Evolutionary conservation across 177 flowering plant species (phyloP).

Genomic region (Tripterygium wilfordii): DNA sequence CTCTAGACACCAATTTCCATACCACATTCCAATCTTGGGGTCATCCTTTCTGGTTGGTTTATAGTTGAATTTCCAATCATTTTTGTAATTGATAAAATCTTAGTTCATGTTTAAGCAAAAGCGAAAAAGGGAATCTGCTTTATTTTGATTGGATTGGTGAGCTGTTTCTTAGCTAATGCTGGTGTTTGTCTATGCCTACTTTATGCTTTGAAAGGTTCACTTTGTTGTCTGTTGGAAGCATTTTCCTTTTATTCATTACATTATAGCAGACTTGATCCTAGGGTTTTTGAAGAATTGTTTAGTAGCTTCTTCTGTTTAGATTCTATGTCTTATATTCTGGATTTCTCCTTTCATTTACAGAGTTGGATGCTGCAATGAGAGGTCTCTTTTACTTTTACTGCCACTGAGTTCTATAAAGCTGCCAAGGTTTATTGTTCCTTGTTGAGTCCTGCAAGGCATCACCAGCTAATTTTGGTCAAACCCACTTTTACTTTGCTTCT

Average conservation of each 20-base stretch:
- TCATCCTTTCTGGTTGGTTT: constrained; percentile 11
- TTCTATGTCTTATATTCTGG: constrained; percentile 64
- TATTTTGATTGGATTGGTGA: constrained; percentile 41
- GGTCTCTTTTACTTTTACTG: constrained; percentile 47
- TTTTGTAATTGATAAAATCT: too few species aligned
- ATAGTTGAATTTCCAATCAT: constrained; percentile 5
- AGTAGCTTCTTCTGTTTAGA: constrained; percentile 37
- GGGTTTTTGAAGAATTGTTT: constrained; percentile 40
- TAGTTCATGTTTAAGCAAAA: constrained; percentile 10
- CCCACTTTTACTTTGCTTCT: constrained; percentile 34
- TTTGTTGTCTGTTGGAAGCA: constrained; percentile 58
- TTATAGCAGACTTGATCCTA: constrained; percentile 36
- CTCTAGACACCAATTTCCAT: constrained; percentile 8
- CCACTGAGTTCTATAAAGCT: constrained; percentile 65
- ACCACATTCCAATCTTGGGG: constrained; percentile 6
- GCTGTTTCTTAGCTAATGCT: constrained; percentile 59
- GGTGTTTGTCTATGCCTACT: constrained; percentile 49
- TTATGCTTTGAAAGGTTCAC: constrained; percentile 92
- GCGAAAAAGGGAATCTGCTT: constrained; percentile 80
- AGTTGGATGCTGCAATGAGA: constrained; percentile 50
- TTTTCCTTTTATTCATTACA: constrained; percentile 14
- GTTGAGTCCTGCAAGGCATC: constrained; percentile 75
- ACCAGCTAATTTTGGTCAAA: constrained; percentile 56
- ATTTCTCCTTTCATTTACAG: constrained; percentile 37
- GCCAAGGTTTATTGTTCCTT: constrained; percentile 71